phyloP scores from a whole-genome alignment of 139 green algal genomes.

The Tetratostichococcus sp. region DNA sequence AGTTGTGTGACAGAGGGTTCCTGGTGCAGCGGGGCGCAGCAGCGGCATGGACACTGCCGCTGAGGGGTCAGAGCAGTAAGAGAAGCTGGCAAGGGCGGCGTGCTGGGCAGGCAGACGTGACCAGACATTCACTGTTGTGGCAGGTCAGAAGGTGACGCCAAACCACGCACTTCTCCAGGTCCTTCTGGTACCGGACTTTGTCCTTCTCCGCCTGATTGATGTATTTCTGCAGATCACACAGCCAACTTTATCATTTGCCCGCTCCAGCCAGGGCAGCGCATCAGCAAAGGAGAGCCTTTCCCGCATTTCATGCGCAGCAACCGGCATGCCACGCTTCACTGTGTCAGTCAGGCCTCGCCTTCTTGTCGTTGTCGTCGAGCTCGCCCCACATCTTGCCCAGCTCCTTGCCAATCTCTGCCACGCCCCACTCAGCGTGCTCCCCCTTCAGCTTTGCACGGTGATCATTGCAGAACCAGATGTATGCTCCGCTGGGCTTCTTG shows the following conservation, averaged over 20 bases:
- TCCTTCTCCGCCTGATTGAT: slow-evolving; percentile 28
- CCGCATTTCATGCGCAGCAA: too few species aligned
- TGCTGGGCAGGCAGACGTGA: too few species aligned
- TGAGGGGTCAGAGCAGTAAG: too few species aligned
- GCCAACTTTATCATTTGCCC: too few species aligned
- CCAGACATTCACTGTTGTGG: too few species aligned
- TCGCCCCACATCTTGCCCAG: slow-evolving; percentile 48
- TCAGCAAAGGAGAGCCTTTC: too few species aligned
- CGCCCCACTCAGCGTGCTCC: slow-evolving; percentile 26
- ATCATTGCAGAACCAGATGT: slow-evolving; percentile 69
- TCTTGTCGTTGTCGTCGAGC: slow-evolving; percentile 38
- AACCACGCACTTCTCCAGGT: slow-evolving; percentile 9
- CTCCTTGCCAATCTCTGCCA: slow-evolving; percentile 43
- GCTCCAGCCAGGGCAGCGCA: too few species aligned
- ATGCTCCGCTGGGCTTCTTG: slow-evolving; percentile 54
- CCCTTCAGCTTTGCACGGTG: slow-evolving; percentile 38
- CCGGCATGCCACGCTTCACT: background rate
- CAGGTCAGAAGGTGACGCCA: too few species aligned
- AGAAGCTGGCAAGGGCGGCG: too few species aligned
- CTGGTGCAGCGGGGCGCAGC: too few species aligned
- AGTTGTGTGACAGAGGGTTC: too few species aligned
- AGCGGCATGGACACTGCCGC: too few species aligned
- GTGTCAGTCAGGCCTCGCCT: slow-evolving; percentile 19
- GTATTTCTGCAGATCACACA: background rate
- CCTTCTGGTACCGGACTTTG: slow-evolving; percentile 47